Base-by-base conservation (phyloP, 208 protist species). In the Kentomonas sorsogonicus region DNA sequence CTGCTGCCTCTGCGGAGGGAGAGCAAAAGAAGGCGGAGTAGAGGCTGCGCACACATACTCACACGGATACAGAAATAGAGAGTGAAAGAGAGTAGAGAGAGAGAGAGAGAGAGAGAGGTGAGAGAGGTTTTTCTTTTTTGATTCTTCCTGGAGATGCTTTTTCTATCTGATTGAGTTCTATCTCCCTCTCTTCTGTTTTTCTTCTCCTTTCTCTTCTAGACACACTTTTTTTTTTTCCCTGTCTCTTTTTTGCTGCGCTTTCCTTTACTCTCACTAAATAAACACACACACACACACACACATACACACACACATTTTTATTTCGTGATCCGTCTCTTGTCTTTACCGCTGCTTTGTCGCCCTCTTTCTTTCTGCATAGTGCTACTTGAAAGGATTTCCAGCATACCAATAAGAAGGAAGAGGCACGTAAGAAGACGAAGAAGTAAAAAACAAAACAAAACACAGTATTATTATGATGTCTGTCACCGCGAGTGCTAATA, bases 81-180 rank as follows among this genome's bases (percentile, higher is more conserved):
- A n/a, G n/a, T n/a, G n/a, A n/a, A 47, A 47, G 9, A 48, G 25
- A 48, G n/a, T 13, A 48, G 22, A 25, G 25, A 48, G 22, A 25
- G 22, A 48, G 22, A 26, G 22, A 48, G 22, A 48, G 43, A 9
- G 25, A 26, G 25, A 9, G n/a, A 6, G 7, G 43, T 34, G 34
- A 58, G 7, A 23, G 36, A 53, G 25, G 43, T 53, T 20, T 53
- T 44, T 41, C 15, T 52, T 53, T 61, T 61, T n/a, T 45, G 13
- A n/a, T 30, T 44, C 13, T 4, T 31, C 16, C 20, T n/a, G 18
- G 30, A 3, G 30, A 27, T 29, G 26, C 39, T 5, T 29, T 41
- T 26, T 66, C 52, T 58, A 26, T 52, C 29, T 53, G 48, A 60
- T 59, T 53, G 27, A 60, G 26, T 50, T 50, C 22, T 57, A 36